Percentiles rank a stretch among this genome's conserved stretches.
Conservation (phyloP, 2,329 filamentous ascomycete genomes). For the Scedosporium aurantiacum region DNA sequence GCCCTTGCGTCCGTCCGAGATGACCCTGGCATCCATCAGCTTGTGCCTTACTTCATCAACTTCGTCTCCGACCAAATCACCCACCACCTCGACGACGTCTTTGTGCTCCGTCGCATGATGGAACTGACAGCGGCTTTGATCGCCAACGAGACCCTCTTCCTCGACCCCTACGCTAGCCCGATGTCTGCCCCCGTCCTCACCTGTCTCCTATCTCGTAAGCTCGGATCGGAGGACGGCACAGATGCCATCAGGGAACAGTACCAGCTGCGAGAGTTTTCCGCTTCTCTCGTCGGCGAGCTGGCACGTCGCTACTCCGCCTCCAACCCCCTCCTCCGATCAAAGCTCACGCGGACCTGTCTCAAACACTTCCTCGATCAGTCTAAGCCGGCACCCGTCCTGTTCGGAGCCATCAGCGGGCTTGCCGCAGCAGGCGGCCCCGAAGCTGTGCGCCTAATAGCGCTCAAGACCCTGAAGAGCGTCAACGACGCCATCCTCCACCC, state of each 20-base stretch:
- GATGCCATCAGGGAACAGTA: slow-evolving; percentile 56
- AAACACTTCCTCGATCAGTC: slow-evolving; percentile 84
- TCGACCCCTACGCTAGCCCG: slow-evolving; percentile 48
- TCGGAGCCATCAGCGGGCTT: slow-evolving; percentile 75
- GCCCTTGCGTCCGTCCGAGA: slow-evolving; percentile 76
- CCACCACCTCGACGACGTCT: slow-evolving; percentile 81
- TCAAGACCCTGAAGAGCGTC: slow-evolving; percentile 45
- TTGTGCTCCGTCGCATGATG: slow-evolving; percentile 86
- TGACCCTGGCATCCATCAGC: slow-evolving; percentile 87
- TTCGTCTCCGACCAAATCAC: slow-evolving; percentile 95
- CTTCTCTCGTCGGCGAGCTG: slow-evolving; percentile 69
- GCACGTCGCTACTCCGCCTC: slow-evolving; percentile 70
- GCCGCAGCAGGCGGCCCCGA: slow-evolving; percentile 61
- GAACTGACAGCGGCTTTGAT: slow-evolving; percentile 76
- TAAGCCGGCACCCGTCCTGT: slow-evolving; percentile 74
- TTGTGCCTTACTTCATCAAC: slow-evolving; percentile 92
- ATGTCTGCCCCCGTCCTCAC: slow-evolving; percentile 84
- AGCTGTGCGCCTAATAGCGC: slow-evolving; percentile 43
- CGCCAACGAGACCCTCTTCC: slow-evolving; percentile 68
- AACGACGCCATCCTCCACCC: slow-evolving; percentile 42
- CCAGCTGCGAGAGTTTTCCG: slow-evolving; percentile 71
- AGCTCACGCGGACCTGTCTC: slow-evolving; percentile 84
- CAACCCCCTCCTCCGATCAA: slow-evolving; percentile 73
- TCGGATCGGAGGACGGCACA: slow-evolving; percentile 48
- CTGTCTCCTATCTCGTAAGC: slow-evolving; percentile 67